These are phyloP conservation scores for Hypoxylon sp. DNA, from an alignment of 2,329 filamentous ascomycete species.

Conservation along the genomic window DNA sequence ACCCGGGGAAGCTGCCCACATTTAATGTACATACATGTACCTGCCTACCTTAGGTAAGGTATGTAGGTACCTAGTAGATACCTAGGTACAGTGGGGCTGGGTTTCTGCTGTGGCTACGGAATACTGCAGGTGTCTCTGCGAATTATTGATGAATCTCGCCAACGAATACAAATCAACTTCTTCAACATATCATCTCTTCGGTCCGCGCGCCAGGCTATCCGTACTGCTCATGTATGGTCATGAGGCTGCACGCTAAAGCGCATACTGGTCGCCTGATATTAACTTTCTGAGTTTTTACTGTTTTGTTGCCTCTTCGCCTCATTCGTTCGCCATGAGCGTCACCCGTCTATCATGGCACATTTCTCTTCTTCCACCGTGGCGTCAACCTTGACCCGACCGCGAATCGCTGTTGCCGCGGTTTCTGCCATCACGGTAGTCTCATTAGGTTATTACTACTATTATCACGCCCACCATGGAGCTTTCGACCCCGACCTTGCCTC, in stretches of 20 bases:
- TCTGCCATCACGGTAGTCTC: constrained; percentile 69
- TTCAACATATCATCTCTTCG: neutral
- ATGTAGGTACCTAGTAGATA: neutral
- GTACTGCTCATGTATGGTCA: neutral
- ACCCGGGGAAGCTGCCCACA: too few species aligned
- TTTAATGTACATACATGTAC: neutral
- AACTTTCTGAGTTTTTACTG: neutral
- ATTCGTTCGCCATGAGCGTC: constrained; percentile 48
- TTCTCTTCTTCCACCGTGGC: constrained; percentile 59
- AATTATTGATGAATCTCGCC: neutral
- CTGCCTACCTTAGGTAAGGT: too few species aligned
- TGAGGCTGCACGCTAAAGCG: neutral
- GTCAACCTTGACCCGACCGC: constrained; percentile 67
- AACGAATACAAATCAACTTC: neutral
- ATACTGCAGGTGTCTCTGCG: too few species aligned
- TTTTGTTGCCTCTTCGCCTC: neutral
- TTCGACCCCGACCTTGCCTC: constrained; percentile 45
- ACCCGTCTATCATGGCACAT: constrained; percentile 58
- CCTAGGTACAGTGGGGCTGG: neutral
- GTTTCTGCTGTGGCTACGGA: neutral
- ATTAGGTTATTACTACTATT: constrained; percentile 70
- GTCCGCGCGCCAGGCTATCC: neutral
- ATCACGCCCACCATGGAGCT: constrained; percentile 50
- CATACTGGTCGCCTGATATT: neutral
- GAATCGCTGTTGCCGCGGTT: constrained; percentile 67